phyloP scores from a whole-genome alignment of 164 flowering plant genomes.

The Kalanchoe fedtschenkoi region DNA sequence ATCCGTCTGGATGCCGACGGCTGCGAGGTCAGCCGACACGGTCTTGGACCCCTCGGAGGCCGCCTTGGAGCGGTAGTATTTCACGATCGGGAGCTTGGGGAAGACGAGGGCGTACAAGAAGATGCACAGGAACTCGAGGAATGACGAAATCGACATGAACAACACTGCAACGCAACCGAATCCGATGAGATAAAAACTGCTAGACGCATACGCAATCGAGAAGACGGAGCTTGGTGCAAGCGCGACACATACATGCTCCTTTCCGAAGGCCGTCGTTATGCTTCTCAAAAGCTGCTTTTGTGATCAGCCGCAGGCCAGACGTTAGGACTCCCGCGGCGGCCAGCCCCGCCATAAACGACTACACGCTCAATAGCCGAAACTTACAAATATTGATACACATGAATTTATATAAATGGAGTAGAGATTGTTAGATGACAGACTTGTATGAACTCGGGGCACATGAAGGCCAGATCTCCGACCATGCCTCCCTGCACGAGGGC shows the following conservation, averaged over 20 bases:
- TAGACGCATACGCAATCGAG: background rate
- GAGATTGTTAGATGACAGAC: conserved; percentile 16
- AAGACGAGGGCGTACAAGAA: conserved; percentile 34
- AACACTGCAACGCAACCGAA: conserved; percentile 29
- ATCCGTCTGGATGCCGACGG: conserved; percentile 38
- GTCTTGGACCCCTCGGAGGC: conserved; percentile 50
- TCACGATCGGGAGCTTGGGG: conserved; percentile 44
- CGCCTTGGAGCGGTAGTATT: conserved; percentile 42
- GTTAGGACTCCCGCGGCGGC: conserved; percentile 52
- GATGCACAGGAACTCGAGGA: conserved; percentile 30
- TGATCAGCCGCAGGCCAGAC: conserved; percentile 39
- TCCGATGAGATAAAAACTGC: background rate
- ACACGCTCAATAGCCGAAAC: conserved; percentile 3
- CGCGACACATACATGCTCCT: conserved; percentile 30
- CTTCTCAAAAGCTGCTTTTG: conserved; percentile 41
- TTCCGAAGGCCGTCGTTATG: conserved; percentile 35
- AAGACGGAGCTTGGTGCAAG: background rate
- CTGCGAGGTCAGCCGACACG: conserved; percentile 45
- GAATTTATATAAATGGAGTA: background rate
- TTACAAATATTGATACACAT: background rate
- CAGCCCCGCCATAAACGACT: conserved; percentile 52
- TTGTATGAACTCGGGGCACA: conserved; percentile 75
- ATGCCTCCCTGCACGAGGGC: conserved; percentile 82
- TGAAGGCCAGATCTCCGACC: conserved; percentile 74
- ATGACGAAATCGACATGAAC: conserved; percentile 33